Conservation (phyloP, 441 rosid genomes). For the Rhodomyrtus psidioides region DNA sequence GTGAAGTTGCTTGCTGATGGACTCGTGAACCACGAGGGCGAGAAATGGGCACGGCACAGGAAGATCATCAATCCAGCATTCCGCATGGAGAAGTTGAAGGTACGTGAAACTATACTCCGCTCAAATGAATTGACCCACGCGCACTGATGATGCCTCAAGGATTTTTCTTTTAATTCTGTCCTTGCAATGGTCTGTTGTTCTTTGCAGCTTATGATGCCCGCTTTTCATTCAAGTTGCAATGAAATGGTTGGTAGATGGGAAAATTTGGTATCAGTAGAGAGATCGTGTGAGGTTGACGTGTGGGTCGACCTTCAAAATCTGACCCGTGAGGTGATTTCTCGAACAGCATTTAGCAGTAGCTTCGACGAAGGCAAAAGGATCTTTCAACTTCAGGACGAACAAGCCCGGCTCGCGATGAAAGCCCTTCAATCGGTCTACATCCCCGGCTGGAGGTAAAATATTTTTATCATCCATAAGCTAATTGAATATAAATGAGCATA, state of each 20-base stretch:
- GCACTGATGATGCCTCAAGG: not conserved
- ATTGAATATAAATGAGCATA: not conserved
- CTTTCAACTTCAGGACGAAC: slow-evolving; percentile 23
- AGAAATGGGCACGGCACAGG: slow-evolving; percentile 12
- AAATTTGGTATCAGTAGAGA: slow-evolving; percentile 3
- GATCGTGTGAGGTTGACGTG: slow-evolving; percentile 24
- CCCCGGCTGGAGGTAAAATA: slow-evolving; percentile 18
- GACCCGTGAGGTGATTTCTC: slow-evolving; percentile 34
- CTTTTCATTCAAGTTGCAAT: slow-evolving; percentile 20
- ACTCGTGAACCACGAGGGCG: not conserved
- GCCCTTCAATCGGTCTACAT: slow-evolving; percentile 15
- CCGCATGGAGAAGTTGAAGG: slow-evolving; percentile 16
- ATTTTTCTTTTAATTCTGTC: not conserved
- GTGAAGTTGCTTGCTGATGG: not conserved
- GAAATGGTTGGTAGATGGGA: slow-evolving; percentile 27
- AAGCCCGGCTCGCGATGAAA: not conserved
- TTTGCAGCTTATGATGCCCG: slow-evolving; percentile 38
- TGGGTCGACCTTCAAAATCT: slow-evolving; percentile 32
- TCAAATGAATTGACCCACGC: not conserved
- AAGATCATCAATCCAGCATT: slow-evolving; percentile 19
- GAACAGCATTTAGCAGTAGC: slow-evolving; percentile 40
- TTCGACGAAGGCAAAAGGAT: slow-evolving; percentile 34
- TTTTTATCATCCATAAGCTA: no score
- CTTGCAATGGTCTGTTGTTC: not conserved
- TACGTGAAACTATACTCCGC: not conserved